Conservation (phyloP, 805 yeast genomes). For the Candida manassasensis region DNA sequence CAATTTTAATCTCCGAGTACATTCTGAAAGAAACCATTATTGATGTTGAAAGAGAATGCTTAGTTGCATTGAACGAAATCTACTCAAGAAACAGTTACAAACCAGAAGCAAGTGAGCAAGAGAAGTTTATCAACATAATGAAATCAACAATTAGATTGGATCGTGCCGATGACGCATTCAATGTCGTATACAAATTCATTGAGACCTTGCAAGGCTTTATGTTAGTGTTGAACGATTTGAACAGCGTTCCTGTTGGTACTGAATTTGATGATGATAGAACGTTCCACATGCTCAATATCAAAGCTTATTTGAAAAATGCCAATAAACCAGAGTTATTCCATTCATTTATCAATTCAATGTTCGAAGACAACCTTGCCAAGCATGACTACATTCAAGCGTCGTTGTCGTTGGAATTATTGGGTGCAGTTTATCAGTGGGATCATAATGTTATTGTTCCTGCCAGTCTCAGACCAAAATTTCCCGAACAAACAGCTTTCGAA, state of each 20-base stretch:
- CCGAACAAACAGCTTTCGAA: conserved; percentile 76
- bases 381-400: conserved; percentile 78
- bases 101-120: conserved; percentile 53
- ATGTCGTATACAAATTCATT: conserved; percentile 45
- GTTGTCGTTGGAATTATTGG: conserved; percentile 69
- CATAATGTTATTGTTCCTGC: conserved; percentile 52
- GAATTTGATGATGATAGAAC: conserved; percentile 87
- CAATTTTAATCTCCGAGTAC: conserved; percentile 65
- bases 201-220: conserved; percentile 57
- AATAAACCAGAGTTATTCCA: conserved; percentile 76
- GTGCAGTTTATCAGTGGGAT: conserved; percentile 73
- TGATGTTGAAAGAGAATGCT: conserved; percentile 59
- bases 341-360: conserved; percentile 72
- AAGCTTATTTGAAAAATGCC: conserved; percentile 71
- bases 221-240: conserved; percentile 59
- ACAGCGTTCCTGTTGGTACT: conserved; percentile 70
- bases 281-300: conserved; percentile 69
- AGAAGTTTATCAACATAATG: conserved; percentile 46
- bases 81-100: conserved; percentile 54
- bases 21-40: conserved; percentile 51
- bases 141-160: conserved; percentile 50
- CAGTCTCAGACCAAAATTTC: conserved; percentile 62
- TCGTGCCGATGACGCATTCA: conserved; percentile 59
- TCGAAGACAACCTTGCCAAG: conserved; percentile 55
- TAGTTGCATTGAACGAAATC: conserved; percentile 59